These are phyloP conservation scores for Glaciozyma martinii DNA, from an alignment of 768 basidiomycete species.

Conservation along the genomic window DNA sequence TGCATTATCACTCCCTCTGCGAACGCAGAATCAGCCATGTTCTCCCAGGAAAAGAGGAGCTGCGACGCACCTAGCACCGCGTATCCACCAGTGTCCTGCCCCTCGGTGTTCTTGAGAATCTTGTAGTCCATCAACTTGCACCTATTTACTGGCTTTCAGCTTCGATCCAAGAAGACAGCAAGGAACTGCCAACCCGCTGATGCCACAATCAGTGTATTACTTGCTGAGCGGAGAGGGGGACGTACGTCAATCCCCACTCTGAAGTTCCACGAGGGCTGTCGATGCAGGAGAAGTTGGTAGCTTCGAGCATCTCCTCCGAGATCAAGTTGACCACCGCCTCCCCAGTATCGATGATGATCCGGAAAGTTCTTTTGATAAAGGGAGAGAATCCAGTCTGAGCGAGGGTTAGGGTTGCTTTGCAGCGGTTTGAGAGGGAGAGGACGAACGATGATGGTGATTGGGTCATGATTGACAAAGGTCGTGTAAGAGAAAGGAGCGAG, in stretches of 20 bases:
- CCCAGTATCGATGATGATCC: conserved; percentile 55
- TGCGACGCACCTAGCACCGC: neutral
- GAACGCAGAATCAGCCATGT: neutral
- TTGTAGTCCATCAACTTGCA: neutral
- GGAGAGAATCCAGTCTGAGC: neutral
- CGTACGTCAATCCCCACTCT: conserved; percentile 36
- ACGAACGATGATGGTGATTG: conserved; percentile 57
- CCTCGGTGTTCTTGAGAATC: neutral
- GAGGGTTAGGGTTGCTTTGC: neutral
- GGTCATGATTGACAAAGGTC: conserved; percentile 47
- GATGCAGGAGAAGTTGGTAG: conserved; percentile 39
- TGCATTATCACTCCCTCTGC: neutral
- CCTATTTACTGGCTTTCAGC: too few species aligned
- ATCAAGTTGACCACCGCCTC: conserved; percentile 65
- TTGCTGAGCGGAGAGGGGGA: too few species aligned
- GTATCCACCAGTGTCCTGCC: neutral
- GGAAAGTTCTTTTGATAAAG: conserved; percentile 11
- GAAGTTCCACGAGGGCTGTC: conserved; percentile 37
- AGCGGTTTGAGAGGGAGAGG: conserved; percentile 37
- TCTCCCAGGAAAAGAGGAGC: neutral
- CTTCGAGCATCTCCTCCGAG: conserved; percentile 49
- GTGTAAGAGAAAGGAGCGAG: conserved; percentile 58
- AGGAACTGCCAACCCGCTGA: too few species aligned
- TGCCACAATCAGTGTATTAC: too few species aligned
- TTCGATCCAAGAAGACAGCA: too few species aligned